Conservation (phyloP, 352 stramenopile species). For the Phytophthora megakarya region DNA sequence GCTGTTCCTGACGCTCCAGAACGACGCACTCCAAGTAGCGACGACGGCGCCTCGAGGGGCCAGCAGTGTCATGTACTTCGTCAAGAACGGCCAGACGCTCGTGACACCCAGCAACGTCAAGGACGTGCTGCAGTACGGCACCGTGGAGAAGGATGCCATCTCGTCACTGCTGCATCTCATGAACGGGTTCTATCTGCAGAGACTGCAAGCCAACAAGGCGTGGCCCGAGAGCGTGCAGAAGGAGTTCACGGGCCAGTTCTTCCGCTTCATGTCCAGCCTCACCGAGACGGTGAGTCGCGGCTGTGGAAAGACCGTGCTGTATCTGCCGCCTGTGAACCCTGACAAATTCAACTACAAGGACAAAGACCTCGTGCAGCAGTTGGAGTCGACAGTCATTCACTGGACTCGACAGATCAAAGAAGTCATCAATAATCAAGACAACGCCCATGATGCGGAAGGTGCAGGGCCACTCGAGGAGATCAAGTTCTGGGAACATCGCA, state of each 20-base stretch:
- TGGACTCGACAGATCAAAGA: slow-evolving; percentile 98
- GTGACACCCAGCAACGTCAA: slow-evolving; percentile 66
- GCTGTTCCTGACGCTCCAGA: slow-evolving; percentile 66
- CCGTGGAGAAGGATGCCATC: slow-evolving; percentile 78
- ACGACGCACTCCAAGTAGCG: slow-evolving; percentile 53
- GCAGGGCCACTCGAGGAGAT: slow-evolving; percentile 94
- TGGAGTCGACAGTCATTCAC: slow-evolving; percentile 97
- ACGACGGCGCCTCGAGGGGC: slow-evolving; percentile 61
- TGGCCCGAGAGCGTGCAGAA: slow-evolving; percentile 95
- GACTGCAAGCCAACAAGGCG: slow-evolving; percentile 75
- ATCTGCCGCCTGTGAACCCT: slow-evolving; percentile 86
- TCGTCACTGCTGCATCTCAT: slow-evolving; percentile 83
- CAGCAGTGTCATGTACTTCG: slow-evolving; percentile 83
- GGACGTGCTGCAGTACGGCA: slow-evolving; percentile 75
- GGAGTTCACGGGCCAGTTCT: slow-evolving; percentile 94
- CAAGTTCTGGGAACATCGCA: slow-evolving; percentile 95
- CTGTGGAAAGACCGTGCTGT: slow-evolving; percentile 94
- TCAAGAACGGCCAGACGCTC: slow-evolving; percentile 82
- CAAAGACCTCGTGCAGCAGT: slow-evolving; percentile 95
- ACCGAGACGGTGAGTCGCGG: slow-evolving; percentile 92
- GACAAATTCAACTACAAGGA: slow-evolving; percentile 89
- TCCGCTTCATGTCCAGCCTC: slow-evolving; percentile 95
- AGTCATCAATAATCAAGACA: slow-evolving; percentile 96
- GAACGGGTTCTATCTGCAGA: slow-evolving; percentile 85
- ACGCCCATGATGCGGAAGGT: slow-evolving; percentile 89